Evolutionary conservation across 2,329 filamentous ascomycete species (phyloP).

Genomic region (Ceratocystis smalleyi): DNA sequence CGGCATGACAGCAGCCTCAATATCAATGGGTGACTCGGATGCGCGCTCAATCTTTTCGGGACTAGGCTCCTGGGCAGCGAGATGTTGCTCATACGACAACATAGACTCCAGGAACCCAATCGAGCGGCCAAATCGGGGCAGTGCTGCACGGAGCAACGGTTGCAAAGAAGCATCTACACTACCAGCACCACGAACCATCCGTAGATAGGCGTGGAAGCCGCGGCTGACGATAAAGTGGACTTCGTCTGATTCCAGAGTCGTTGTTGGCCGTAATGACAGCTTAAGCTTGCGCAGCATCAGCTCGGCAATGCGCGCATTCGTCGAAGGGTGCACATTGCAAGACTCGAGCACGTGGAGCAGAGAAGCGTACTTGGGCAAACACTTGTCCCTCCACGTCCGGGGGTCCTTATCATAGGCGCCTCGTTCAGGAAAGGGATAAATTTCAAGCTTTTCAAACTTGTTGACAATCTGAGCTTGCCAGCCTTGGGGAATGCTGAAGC

Average conservation of each 20-base stretch:
- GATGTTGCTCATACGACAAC: conserved; percentile 16
- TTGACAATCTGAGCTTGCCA: conserved; percentile 61
- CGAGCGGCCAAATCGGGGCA: conserved; percentile 49
- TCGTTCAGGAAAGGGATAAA: conserved; percentile 48
- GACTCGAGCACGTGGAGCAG: conserved; percentile 48
- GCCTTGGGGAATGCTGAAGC: conserved; percentile 42
- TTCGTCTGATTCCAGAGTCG: conserved; percentile 43
- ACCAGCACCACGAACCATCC: conserved; percentile 44
- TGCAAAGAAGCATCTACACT: conserved; percentile 46
- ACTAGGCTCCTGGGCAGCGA: conserved; percentile 4
- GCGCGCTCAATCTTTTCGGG: background rate
- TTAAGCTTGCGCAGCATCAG: conserved; percentile 51
- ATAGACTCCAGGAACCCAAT: conserved; percentile 44
- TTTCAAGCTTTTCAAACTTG: conserved; percentile 50
- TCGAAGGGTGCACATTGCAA: conserved; percentile 49
- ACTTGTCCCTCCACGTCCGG: conserved; percentile 45
- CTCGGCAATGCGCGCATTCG: conserved; percentile 49
- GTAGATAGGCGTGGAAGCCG: conserved; percentile 57
- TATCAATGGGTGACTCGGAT: conserved; percentile 26
- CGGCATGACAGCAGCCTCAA: conserved; percentile 45
- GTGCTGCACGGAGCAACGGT: conserved; percentile 48
- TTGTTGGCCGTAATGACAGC: conserved; percentile 46
- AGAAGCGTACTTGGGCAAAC: conserved; percentile 52
- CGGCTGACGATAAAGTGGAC: conserved; percentile 60
- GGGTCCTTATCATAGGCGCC: conserved; percentile 47